These are phyloP conservation scores for Aaosphaeria pasadenensis DNA, from an alignment of 2,329 filamentous ascomycete genomes.

Conservation along the genomic window DNA sequence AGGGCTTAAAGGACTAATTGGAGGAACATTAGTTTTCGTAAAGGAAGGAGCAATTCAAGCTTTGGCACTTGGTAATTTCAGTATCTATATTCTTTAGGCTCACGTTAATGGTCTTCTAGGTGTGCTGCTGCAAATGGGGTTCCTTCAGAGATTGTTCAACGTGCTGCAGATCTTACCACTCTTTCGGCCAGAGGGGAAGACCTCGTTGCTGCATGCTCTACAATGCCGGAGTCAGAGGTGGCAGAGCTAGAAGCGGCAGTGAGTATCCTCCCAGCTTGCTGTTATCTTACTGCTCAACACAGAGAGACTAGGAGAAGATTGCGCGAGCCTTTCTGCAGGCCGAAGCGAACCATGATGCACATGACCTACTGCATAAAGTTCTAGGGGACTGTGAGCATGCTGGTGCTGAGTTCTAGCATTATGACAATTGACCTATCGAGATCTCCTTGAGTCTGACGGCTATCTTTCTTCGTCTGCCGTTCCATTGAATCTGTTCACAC, in stretches of 20 bases:
- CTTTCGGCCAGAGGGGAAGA: slow-evolving; percentile 72
- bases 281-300: too few species aligned
- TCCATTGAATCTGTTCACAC: too few species aligned
- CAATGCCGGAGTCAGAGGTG: slow-evolving; percentile 62
- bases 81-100: neutral
- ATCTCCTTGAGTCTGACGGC: too few species aligned
- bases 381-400: too few species aligned
- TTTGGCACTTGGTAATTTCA: slow-evolving; percentile 68
- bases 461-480: too few species aligned
- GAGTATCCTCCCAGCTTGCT: slow-evolving; percentile 15
- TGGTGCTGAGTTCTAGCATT: too few species aligned
- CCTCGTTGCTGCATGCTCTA: slow-evolving; percentile 68
- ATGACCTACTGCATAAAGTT: too few species aligned
- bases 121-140: slow-evolving; percentile 89
- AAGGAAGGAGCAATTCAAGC: slow-evolving; percentile 72
- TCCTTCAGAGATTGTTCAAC: slow-evolving; percentile 64
- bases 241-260: slow-evolving; percentile 66
- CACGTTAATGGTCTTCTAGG: slow-evolving; percentile 25
- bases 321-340: slow-evolving; percentile 26
- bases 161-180: slow-evolving; percentile 71
- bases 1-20: too few species aligned
- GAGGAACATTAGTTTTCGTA: slow-evolving; percentile 40
- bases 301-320: slow-evolving; percentile 30
- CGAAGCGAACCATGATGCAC: too few species aligned
- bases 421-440: too few species aligned